A percentile compares a stretch with the other conserved stretches of the same genome.
Evolutionary conservation across 2,329 filamentous ascomycete genomes (phyloP).

Genomic region (Colletotrichum sp.): DNA sequence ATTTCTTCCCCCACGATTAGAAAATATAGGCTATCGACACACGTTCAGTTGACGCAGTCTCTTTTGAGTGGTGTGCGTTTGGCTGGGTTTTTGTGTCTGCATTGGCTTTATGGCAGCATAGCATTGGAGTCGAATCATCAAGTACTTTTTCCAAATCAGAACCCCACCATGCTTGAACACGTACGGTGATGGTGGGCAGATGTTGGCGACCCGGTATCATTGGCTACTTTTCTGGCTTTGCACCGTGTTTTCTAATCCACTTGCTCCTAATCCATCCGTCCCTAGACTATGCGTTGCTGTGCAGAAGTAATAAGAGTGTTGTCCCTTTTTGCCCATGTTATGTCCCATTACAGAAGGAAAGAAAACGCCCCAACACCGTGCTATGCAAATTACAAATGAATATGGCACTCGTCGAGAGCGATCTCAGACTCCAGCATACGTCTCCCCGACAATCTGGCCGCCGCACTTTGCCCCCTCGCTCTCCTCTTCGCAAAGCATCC

Average conservation of each 20-base stretch:
- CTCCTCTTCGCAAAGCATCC: constrained; percentile 25
- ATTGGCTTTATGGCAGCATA: neutral
- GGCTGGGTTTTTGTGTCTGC: neutral
- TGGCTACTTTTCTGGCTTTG: neutral
- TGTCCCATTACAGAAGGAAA: neutral
- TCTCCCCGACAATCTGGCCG: constrained; percentile 15
- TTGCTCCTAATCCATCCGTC: neutral
- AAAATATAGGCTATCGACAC: neutral
- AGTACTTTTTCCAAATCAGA: neutral
- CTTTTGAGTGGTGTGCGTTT: neutral
- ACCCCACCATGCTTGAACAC: neutral
- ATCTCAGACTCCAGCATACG: constrained; percentile 15
- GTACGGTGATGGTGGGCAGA: neutral
- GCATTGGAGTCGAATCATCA: neutral
- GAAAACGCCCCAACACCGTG: neutral
- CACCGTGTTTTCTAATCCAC: neutral
- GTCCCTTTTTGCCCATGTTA: neutral
- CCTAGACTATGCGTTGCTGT: neutral
- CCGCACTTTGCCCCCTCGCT: constrained; percentile 18
- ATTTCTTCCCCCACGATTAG: neutral
- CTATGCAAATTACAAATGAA: constrained; percentile 8
- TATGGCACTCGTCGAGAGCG: neutral
- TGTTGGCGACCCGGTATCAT: neutral
- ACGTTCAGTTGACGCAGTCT: neutral
- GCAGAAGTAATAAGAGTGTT: neutral